A percentile compares a stretch with the other conserved stretches of the same genome.
These are phyloP conservation scores for Cadophora gregata DNA, from an alignment of 2,329 filamentous ascomycete genomes.

Conservation along the genomic window DNA sequence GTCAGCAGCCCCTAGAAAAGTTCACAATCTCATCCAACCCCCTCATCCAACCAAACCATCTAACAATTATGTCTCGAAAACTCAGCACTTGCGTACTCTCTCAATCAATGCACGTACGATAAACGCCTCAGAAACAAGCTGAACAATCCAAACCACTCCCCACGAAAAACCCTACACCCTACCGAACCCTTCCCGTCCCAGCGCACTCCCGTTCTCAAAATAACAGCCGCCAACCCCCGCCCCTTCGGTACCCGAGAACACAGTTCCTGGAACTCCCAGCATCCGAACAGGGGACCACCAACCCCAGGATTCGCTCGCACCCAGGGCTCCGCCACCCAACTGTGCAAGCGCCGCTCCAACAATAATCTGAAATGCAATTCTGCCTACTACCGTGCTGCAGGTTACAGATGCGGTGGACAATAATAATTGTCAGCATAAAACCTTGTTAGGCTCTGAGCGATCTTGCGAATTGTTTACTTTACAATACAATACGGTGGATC, in stretches of 20 bases:
- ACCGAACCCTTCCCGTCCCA: too few species aligned
- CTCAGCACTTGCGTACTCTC: too few species aligned
- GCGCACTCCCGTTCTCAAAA: neutral
- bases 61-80: too few species aligned
- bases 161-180: too few species aligned
- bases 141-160: too few species aligned
- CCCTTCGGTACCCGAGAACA: neutral
- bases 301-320: conserved; percentile 8
- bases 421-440: neutral
- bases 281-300: conserved; percentile 8
- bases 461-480: too few species aligned
- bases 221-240: neutral
- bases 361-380: neutral
- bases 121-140: too few species aligned
- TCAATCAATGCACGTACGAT: too few species aligned
- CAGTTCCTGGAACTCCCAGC: neutral
- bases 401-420: neutral
- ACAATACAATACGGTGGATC: neutral
- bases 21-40: too few species aligned
- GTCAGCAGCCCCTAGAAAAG: too few species aligned
- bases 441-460: too few species aligned
- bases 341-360: neutral
- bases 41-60: too few species aligned
- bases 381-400: neutral
- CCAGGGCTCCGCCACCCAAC: conserved; percentile 9